Conservation (phyloP, 2,329 filamentous ascomycete genomes). For the Spiromastix sp. region DNA sequence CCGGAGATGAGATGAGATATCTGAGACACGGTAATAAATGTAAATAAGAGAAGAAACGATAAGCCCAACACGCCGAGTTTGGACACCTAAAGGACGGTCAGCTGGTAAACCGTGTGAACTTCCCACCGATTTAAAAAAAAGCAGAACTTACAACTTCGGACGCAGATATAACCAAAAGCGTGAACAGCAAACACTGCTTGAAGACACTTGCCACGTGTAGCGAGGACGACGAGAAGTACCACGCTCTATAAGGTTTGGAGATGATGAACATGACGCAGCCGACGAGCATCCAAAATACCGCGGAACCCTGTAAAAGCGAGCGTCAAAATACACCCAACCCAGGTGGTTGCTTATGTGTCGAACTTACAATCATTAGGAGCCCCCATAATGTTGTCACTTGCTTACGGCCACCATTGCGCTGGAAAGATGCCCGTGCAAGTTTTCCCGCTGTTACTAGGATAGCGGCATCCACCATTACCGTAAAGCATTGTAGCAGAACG, state of each 20-base stretch:
- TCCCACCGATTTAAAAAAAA: too few relatives aligned
- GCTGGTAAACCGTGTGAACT: too few relatives aligned
- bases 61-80: conserved; percentile 31
- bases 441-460: conserved; percentile 26
- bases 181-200: conserved; percentile 25
- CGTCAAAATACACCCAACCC: too few relatives aligned
- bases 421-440: conserved; percentile 8
- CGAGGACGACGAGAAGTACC: conserved; percentile 1
- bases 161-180: conserved; percentile 24
- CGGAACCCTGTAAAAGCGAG: conserved; percentile 5
- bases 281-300: conserved; percentile 5
- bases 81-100: conserved; percentile 29
- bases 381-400: conserved; percentile 10
- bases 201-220: conserved; percentile 21
- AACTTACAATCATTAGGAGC: conserved; percentile 9
- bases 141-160: conserved; percentile 32
- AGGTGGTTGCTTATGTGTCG: too few relatives aligned
- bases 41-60: conserved; percentile 25
- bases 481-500: conserved; percentile 27
- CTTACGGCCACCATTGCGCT: conserved; percentile 1
- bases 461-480: conserved; percentile 30
- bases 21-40: conserved; percentile 25
- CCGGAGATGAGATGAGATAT: conserved; percentile 23
- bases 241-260: conserved; percentile 1
- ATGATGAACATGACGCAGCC: conserved; percentile 6